These are phyloP conservation scores for Naganishia liquefaciens DNA, from an alignment of 1,284 basidiomycete genomes.

Conservation along the genomic window DNA sequence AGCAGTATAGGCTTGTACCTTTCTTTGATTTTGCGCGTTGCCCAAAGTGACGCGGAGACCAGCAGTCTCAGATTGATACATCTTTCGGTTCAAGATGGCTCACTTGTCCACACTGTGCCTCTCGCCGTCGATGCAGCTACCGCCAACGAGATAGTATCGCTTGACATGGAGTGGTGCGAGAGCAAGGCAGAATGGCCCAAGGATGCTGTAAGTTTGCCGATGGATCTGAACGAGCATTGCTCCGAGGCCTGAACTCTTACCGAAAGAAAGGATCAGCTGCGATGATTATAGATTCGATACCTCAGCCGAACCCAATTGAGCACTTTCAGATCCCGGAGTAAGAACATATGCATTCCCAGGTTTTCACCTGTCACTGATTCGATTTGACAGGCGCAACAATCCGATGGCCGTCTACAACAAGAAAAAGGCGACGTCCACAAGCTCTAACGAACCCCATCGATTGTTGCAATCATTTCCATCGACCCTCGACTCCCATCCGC, in stretches of 20 bases:
- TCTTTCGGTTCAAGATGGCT: constrained; percentile 24
- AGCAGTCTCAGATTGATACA: neutral
- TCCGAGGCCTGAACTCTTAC: neutral
- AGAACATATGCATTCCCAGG: neutral
- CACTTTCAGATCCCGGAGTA: constrained; percentile 26
- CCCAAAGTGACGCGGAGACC: neutral
- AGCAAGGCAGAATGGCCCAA: constrained; percentile 14
- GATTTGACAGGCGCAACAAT: constrained; percentile 2
- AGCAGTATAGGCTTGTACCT: constrained; percentile 11
- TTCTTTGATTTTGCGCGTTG: neutral
- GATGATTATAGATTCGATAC: constrained; percentile 27
- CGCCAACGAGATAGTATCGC: neutral
- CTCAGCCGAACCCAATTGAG: constrained; percentile 16
- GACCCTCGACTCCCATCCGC: constrained; percentile 12
- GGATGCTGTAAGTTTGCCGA: constrained; percentile 7
- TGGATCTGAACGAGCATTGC: neutral
- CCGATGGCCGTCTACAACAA: constrained; percentile 25
- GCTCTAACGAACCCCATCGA: constrained; percentile 7
- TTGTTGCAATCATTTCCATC: constrained; percentile 20
- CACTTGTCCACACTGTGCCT: constrained; percentile 7
- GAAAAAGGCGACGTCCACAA: constrained; percentile 15
- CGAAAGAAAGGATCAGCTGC: constrained; percentile 22
- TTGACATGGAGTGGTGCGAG: constrained; percentile 26
- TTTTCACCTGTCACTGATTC: neutral
- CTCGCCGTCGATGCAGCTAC: neutral